Evolutionary conservation across 768 basidiomycete genomes (phyloP).

Genomic region (Mycena venus): DNA sequence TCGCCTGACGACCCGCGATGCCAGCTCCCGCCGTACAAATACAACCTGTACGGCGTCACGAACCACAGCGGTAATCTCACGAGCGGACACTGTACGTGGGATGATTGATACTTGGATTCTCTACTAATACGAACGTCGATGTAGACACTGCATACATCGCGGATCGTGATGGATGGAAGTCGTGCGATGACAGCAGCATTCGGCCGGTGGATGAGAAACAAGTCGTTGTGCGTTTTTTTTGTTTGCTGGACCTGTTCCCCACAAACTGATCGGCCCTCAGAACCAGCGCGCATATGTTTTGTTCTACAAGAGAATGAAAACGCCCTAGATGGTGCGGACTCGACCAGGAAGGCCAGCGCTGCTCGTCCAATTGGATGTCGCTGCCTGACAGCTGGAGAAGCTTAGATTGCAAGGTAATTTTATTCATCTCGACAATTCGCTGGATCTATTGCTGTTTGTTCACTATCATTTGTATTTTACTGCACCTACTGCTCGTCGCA

Average conservation of each 20-base stretch:
- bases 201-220: conserved; percentile 80
- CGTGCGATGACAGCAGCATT: conserved; percentile 94
- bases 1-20: conserved; percentile 79
- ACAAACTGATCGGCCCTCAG: conserved; percentile 38
- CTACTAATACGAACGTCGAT: conserved; percentile 1
- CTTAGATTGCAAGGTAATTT: conserved; percentile 54
- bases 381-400: conserved; percentile 25
- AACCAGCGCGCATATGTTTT: conserved; percentile 81
- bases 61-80: conserved; percentile 96
- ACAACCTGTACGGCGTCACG: conserved; percentile 95
- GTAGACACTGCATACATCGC: conserved; percentile 94
- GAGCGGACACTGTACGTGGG: conserved; percentile 92
- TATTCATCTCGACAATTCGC: conserved; percentile 38
- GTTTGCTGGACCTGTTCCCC: neutral
- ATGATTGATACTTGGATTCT: neutral
- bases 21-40: conserved; percentile 90
- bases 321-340: conserved; percentile 14
- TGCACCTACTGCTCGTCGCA: conserved; percentile 38
- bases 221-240: conserved; percentile 75
- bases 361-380: neutral
- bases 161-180: conserved; percentile 89
- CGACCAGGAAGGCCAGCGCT: neutral
- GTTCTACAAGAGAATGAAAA: conserved; percentile 78
- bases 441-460: conserved; percentile 38
- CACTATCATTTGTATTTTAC: conserved; percentile 50